Percentiles rank a stretch among this genome's conserved stretches.
Conservation (phyloP, 2,329 filamentous ascomycete genomes). For the Paracoccidioides brasiliensis region DNA sequence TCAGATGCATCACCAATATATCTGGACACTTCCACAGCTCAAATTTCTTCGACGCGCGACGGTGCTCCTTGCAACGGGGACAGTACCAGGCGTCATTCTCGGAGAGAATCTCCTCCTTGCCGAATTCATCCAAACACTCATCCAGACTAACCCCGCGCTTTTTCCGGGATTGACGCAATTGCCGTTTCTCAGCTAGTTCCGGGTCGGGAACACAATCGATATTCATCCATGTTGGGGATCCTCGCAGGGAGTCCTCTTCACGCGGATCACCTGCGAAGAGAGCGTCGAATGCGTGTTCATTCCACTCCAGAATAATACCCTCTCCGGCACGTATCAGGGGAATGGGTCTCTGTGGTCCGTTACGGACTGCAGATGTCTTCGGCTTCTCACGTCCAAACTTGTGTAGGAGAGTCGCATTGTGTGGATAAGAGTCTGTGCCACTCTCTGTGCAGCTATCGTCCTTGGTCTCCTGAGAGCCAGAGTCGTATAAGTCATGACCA, state of each 20-base stretch:
- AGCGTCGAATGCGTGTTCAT: constrained; percentile 51
- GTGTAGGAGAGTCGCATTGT: background rate
- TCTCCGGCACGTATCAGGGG: constrained; percentile 69
- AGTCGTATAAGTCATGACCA: constrained; percentile 13
- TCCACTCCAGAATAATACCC: constrained; percentile 80
- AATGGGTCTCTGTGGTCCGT: background rate
- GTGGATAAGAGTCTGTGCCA: constrained; percentile 19
- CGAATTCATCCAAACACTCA: constrained; percentile 88
- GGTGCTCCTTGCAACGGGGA: constrained; percentile 84
- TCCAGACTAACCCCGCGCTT: constrained; percentile 71
- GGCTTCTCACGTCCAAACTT: background rate
- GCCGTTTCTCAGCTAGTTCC: constrained; percentile 51
- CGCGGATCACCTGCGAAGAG: constrained; percentile 46
- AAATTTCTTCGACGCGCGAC: constrained; percentile 87
- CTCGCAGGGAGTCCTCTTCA: constrained; percentile 41
- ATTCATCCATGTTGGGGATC: constrained; percentile 44
- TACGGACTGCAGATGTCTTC: background rate
- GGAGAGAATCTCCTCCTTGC: constrained; percentile 83
- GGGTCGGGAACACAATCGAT: constrained; percentile 44
- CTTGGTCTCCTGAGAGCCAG: constrained; percentile 11
- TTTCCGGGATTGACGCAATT: constrained; percentile 50
- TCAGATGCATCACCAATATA: constrained; percentile 87
- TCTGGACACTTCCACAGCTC: constrained; percentile 96
- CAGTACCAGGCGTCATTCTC: constrained; percentile 98
- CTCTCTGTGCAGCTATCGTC: constrained; percentile 19